Base-by-base conservation (phyloP, 2,329 filamentous ascomycete genomes). In the Aspergillus clavatus region DNA sequence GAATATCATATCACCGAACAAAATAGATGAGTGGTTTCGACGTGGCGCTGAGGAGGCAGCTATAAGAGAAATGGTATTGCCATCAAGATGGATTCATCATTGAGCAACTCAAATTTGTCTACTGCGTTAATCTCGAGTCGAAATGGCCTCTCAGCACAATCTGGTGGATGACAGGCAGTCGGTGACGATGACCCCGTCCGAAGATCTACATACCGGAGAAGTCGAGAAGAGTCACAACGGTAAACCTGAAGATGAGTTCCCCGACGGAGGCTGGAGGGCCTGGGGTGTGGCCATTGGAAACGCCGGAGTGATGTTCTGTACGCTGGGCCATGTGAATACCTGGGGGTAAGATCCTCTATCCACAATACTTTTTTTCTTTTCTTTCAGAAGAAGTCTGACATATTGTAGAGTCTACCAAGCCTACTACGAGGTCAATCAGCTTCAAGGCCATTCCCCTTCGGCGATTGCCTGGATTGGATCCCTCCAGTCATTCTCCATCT, bases 391-490 rank as follows among this genome's bases (percentile, higher is more conserved):
- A n/a, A 11, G 14, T 18, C 31, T 26, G 21, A 27, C 35, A 14
- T 35, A 12, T 19, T 14, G 8, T 26, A 47, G 44, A 29, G 63
- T 69, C n/a, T 74, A 69, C 43, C 68, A 74, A 47, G 62, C 63
- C 2, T 73, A 71, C 49, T 75, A 74, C 58, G 60, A 63, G 31
- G 52, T 42, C 7, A 46, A 51, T 21, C 54, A 66, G 3, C 60
- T 70, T 8, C 49, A 46, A 21, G 38, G 53, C 39, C 41, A 56
- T 38, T 52, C 58, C 4, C 55, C 63, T 12, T 71, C 65, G 19
- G 37, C 60, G 10, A 70, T 75, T 44, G 67, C 71, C 12, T 74
- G 69, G 65, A 74, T 74, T 27, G 71, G 71, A 14, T 67, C 69
- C 1, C 51, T 72, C 12, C 67, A 71, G 38, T 58, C 65, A 6